Evolutionary conservation across 805 yeast species (phyloP), one percentile per base, ranked within the genome.

Genomic region (Zygoascus flipseniorum): DNA sequence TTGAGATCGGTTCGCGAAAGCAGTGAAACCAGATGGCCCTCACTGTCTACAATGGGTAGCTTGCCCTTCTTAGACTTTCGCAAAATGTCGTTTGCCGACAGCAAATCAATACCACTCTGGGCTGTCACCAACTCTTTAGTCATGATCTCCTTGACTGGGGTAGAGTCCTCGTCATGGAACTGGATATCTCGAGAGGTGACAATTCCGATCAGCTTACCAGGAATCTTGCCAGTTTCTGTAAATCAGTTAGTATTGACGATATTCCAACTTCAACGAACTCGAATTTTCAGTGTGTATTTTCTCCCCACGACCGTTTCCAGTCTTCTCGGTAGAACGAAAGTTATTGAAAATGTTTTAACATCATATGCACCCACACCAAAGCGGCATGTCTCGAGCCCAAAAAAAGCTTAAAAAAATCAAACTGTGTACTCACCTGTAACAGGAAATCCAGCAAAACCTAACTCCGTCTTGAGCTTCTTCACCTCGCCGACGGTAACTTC

Each of bases 291-390:
- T 32, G n/a, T 23, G 47, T 10, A 18, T 26, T 48, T 35, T 13
- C 31, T 89, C 97, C 95, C 73, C 97, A 89, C 80, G 95, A 86
- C 89, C 93, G 95, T 85, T 83, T 83, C 85, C 95, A 73, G 50
- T 31, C 69, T 69, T 76, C 85, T 49, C 97, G 96, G 98, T 85
- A 92, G 99, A 92, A 92, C 98, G 99, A 92, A 92, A 92, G 98
- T 92, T 89, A 87, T 77, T 70, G 68, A 70, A 56, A 53, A 58
- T 64, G 63, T 37, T 46, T 26, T 48, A 35, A 19, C 54, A 51
- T 48, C 54, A 53, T 47, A n/a, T 13, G 28, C 28, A 23, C 28
- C 28, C 28, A 23, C 28, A 23, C 28, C 28, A 6, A 23, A 18
- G 23, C 3, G 28, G 28, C 28, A 23, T 23, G 28, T 23, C 28